These are phyloP conservation scores for Clavispora phyllophila DNA, from an alignment of 805 yeast genomes.

Conservation along the genomic window DNA sequence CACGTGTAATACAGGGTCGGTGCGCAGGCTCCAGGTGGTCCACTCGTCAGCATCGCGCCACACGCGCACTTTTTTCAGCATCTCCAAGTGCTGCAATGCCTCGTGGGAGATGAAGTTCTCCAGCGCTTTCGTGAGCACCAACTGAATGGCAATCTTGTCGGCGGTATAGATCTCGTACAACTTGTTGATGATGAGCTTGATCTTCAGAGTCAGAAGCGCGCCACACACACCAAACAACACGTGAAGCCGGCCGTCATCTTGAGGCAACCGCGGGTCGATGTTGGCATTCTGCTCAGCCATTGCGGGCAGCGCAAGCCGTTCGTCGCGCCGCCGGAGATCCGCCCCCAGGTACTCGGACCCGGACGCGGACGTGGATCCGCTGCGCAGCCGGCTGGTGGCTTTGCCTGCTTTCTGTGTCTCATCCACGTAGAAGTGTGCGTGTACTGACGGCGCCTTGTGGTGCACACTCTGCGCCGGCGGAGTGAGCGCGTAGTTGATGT, in stretches of 20 bases:
- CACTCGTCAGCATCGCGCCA: slow-evolving; percentile 61
- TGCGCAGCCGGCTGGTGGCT: slow-evolving; percentile 28
- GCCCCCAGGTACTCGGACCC: slow-evolving; percentile 19
- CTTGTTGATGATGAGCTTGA: slow-evolving; percentile 47
- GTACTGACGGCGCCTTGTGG: slow-evolving; percentile 59
- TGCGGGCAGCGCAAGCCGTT: slow-evolving; percentile 15
- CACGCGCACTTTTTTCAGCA: slow-evolving; percentile 40
- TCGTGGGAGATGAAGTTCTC: slow-evolving; percentile 49
- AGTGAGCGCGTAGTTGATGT: slow-evolving; percentile 21
- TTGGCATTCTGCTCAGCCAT: slow-evolving; percentile 39
- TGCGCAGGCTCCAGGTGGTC: slow-evolving; percentile 70
- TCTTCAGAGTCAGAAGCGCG: slow-evolving; percentile 47
- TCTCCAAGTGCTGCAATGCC: slow-evolving; percentile 33
- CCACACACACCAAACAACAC: slow-evolving; percentile 57
- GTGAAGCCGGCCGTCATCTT: slow-evolving; percentile 54
- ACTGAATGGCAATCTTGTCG: slow-evolving; percentile 48
- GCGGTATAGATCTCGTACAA: slow-evolving; percentile 47
- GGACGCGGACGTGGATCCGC: slow-evolving; percentile 32
- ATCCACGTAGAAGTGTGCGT: slow-evolving; percentile 73
- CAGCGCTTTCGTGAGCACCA: slow-evolving; percentile 49
- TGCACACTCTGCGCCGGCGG: slow-evolving; percentile 35
- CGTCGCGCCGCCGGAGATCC: slow-evolving; percentile 9
- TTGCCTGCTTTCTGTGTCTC: slow-evolving; percentile 53
- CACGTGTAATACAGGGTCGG: slow-evolving; percentile 91
- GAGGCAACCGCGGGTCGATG: slow-evolving; percentile 60